Conservation (phyloP, 176 grass and related monocot species). For the Triticum monococcum region DNA sequence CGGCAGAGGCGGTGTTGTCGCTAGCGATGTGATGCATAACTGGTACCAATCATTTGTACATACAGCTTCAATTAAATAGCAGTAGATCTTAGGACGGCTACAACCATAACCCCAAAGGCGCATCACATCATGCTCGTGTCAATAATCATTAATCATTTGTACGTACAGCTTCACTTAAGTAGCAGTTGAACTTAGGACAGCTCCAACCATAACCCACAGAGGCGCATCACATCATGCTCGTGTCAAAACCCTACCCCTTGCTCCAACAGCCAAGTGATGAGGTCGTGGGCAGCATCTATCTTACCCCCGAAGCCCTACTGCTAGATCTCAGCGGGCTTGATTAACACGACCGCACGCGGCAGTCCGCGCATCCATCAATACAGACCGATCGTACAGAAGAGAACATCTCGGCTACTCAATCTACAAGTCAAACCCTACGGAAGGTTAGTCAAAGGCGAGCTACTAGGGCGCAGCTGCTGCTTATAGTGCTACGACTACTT, state of each 20-base stretch:
- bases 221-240: background rate
- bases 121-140: background rate
- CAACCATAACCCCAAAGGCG: background rate
- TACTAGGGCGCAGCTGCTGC: background rate
- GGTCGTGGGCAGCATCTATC: background rate
- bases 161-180: background rate
- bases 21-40: background rate
- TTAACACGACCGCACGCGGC: background rate
- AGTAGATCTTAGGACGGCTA: background rate
- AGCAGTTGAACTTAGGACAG: background rate
- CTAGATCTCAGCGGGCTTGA: background rate
- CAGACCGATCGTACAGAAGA: background rate
- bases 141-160: background rate
- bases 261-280: background rate
- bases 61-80: background rate
- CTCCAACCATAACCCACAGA: background rate
- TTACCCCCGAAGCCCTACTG: background rate
- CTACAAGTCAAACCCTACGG: background rate
- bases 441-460: background rate
- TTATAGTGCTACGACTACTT: background rate
- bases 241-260: background rate
- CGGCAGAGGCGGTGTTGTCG: background rate
- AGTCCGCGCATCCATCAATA: background rate
- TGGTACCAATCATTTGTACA: background rate
- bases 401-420: background rate